These are phyloP conservation scores for Chrysoporthe deuterocubensis DNA, from an alignment of 2,329 filamentous ascomycete genomes.

Conservation along the genomic window DNA sequence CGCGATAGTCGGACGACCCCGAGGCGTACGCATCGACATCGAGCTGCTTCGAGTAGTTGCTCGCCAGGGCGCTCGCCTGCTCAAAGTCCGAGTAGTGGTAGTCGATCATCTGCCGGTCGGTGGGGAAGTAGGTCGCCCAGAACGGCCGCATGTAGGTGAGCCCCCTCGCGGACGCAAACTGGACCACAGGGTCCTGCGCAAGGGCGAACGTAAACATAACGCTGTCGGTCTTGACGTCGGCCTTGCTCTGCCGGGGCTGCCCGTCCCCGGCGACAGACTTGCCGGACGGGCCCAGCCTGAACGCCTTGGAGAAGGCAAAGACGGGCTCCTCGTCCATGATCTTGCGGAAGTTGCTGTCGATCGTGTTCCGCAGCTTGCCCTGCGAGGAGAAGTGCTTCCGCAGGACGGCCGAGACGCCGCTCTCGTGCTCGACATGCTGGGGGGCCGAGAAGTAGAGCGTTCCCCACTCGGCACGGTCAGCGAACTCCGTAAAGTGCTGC, in stretches of 20 bases:
- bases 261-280: conserved; percentile 32
- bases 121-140: conserved; percentile 76
- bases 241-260: not conserved
- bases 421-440: conserved; percentile 68
- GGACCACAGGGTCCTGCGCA: conserved; percentile 77
- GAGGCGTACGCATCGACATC: conserved; percentile 73
- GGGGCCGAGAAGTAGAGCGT: conserved; percentile 78
- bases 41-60: conserved; percentile 75
- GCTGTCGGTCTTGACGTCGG: conserved; percentile 47
- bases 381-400: conserved; percentile 71
- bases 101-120: conserved; percentile 64
- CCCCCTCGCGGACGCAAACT: conserved; percentile 77
- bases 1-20: conserved; percentile 74
- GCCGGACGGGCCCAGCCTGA: conserved; percentile 47
- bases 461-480: conserved; percentile 83
- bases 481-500: conserved; percentile 73
- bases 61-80: conserved; percentile 65
- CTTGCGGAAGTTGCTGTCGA: conserved; percentile 68
- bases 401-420: conserved; percentile 68
- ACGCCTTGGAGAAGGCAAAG: conserved; percentile 76
- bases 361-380: conserved; percentile 66
- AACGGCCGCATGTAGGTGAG: conserved; percentile 78
- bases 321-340: conserved; percentile 81
- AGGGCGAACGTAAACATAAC: conserved; percentile 77
- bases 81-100: conserved; percentile 79